Base-by-base conservation (phyloP, 805 yeast genomes). In the Cyberlindnera euphorbiiphila region DNA sequence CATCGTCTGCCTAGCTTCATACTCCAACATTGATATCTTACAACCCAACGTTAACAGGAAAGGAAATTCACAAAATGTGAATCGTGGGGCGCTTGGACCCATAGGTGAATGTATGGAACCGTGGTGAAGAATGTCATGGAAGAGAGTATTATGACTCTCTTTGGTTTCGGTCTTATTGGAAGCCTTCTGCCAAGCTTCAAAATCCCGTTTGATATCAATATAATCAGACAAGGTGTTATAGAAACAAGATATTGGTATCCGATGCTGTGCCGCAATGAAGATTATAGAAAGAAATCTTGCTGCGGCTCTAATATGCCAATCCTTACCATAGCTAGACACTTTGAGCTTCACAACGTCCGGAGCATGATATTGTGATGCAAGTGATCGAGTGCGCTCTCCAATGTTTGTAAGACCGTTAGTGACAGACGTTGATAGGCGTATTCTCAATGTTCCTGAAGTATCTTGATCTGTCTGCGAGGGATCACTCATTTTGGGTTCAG, bases 211-310 rank as follows among this genome's bases (percentile, higher is more conserved):
- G 23, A 85, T 69, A 50, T 85, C 85, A 17, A 86, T 78, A 56
- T 70, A 85, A 57, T 91, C 98, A 3, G 84, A 81, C 61, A 88
- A 65, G 5, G 83, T 71, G 56, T 91, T 91, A 63, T 91, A 91
- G 51, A 85, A 86, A 0, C 60, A 10, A 28, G 36, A 52, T 3
- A 32, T 37, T 2, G 52, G 54, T 1, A 49, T 21, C 42, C 51
- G 50, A 10, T 40, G 42, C 29, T 67, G 59, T 21, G 80, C 81
- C 1, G 85, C 81, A 29, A 62, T 60, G 51, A 74, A 73, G 19
- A 82, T 69, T 12, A 76, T 54, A 0, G 77, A 69, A 48, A 84
- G 60, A 1, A 81, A 63, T 19, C 73, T 65, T 2, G 84, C 78
- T 0, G 88, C 86, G 0, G 86, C 69, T 36, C 71, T 66, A 23